Base-by-base conservation (phyloP, 805 yeast species). In the Hanseniaspora nectarophila region DNA sequence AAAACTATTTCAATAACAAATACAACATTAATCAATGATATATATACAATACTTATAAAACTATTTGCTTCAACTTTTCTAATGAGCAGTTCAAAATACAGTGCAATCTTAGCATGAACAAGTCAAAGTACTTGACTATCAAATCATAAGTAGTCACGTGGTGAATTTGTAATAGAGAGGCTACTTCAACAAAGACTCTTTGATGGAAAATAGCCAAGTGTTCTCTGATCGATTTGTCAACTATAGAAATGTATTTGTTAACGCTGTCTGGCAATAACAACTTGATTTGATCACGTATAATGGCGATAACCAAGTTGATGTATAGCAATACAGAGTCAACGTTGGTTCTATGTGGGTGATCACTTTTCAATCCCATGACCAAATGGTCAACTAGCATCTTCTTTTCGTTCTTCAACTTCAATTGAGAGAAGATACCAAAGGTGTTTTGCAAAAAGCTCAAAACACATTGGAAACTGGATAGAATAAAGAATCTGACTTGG, bases 101-200 rank as follows among this genome's bases (percentile, higher is more conserved):
- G 23, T 42, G 23, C 1, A 39, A 10, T 7, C 40, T 40, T 13
- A 12, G 10, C 9, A 48, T 33, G 8, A 48, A 12, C 15, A 23
- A 12, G 5, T 13, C 5, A 10, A 48, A 2, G 20, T 40, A 23
- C 20, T 5, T 5, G 16, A 28, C 21, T 24, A 35, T n/a, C 18
- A 21, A 53, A 10, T 46, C 33, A n/a, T 43, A 38, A 20, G 48
- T 45, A 23, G 31, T n/a, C 2, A 35, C 31, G 16, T 53, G 48
- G 15, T 33, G 33, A 2, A 32, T 20, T n/a, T 45, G 37, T 52
- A 52, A 53, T 16, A 46, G n/a, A 18, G 5, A 20, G 21, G 15
- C 23, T 9, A 43, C 18, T 26, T 43, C 55, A 21, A 53, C 48
- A 53, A 46, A 18, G 8, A 53, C 51, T 43, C 55, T 53, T 47